Base-by-base conservation (phyloP, 2,329 filamentous ascomycete species). In the Colletotrichum abscissum region DNA sequence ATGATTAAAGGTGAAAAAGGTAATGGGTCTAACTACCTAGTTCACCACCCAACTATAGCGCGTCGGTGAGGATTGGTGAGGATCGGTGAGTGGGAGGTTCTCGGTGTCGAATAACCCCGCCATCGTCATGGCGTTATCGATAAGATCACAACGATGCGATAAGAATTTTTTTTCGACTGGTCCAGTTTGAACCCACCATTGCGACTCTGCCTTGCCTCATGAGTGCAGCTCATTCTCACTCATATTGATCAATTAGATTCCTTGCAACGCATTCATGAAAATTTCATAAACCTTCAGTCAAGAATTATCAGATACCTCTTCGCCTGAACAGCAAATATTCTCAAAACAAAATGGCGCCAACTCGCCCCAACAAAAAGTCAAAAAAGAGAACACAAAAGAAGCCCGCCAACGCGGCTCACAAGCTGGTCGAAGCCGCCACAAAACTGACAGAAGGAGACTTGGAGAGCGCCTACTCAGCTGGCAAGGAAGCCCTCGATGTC, bases 361-460 rank as follows among this genome's bases (percentile, higher is more conserved):
- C 79, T 56, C 80, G 84, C 76, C 81, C 84, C 62, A 80, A 77
- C 74, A 84, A 82, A 76, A 84, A 82, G 67, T 76, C 76, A 58
- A 82, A 82, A 75, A 78, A 79, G 57, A 79, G 80, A 69, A 77
- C 80, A 58, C 78, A 77, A 55, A 75, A 75, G 49, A 74, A 78
- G 74, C 28, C 78, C 75, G 75, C 71, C 69, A 72, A 75, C 56
- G 67, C 76, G 22, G 78, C 72, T 76, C 78, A 78, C 11, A 76
- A 82, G 24, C 79, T 86, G 71, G 75, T 77, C 72, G 83, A 85
- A 67, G 84, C 84, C 42, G 82, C 83, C 35, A 83, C 83, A 28
- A 83, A 85, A 58, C 80, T 86, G 52, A 81, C 82, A 71, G 82
- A 85, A 11, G 84, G 84, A 60, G 84, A 84, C 68, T 69, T 86